Evolutionary conservation across 352 stramenopile species (phyloP), one percentile per base, ranked within the genome.

Genomic region (Thalassiosira livingstoniorum): DNA sequence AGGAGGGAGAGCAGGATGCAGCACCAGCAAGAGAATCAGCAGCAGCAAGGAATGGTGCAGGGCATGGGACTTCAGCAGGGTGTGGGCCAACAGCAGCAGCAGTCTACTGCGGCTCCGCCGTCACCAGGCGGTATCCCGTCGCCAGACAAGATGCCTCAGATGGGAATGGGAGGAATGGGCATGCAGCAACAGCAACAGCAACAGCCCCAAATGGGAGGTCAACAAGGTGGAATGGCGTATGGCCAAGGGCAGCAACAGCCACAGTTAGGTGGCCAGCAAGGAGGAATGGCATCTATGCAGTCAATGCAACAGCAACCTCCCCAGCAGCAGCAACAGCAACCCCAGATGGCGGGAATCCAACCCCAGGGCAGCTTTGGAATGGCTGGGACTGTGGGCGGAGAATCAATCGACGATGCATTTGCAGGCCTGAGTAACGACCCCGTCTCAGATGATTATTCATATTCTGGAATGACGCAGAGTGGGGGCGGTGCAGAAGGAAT

Each of bases 341-440:
- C n/a, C n/a, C n/a, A n/a, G n/a, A n/a, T n/a, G n/a, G n/a, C n/a
- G n/a, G n/a, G n/a, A n/a, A n/a, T n/a, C n/a, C n/a, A n/a, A n/a
- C n/a, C n/a, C n/a, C n/a, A n/a, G n/a, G 21, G 47, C 10, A n/a
- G 47, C 47, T 25, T 34, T 37, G 39, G 25, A 29, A 25, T 57
- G 13, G 53, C 77, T 42, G 80, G 71, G 35, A 66, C 84, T 74
- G 76, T 67, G 45, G 63, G 54, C n/a, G 43, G 47, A 57, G 35
- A 65, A 58, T 78, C 64, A 31, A 88, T 94, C 66, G 85, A 85
- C 23, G 88, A 94, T 80, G 90, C 90, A 13, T 94, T 93, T 79
- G 90, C 92, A 42, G 90, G 86, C 53, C 39, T 93, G 4, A 87
- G 39, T 55, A 81, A 79, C 45, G 39, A 80, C 42, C 74, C 79